Evolutionary conservation across 1,284 basidiomycete genomes (phyloP).

Genomic region (Phellopilus nigrolimitatus): DNA sequence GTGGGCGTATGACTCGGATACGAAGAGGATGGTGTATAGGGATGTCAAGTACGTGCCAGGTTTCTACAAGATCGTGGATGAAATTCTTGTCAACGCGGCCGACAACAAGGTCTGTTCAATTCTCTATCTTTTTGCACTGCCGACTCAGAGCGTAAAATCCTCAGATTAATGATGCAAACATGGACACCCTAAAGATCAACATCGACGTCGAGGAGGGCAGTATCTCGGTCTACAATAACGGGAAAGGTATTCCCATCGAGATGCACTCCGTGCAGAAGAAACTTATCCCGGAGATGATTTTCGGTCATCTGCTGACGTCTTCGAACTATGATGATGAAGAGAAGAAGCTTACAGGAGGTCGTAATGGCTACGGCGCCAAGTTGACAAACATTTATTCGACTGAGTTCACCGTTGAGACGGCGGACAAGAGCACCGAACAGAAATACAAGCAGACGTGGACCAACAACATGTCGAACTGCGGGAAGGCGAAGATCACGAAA

Average conservation of each 20-base stretch:
- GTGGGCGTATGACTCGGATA: conserved; percentile 87
- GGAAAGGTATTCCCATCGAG: conserved; percentile 94
- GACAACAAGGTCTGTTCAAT: conserved; percentile 99
- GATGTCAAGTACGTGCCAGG: conserved; percentile 94
- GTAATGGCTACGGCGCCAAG: conserved; percentile 98
- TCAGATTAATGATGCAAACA: conserved; percentile 83
- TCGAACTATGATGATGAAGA: conserved; percentile 99
- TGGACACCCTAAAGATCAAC: conserved; percentile 86
- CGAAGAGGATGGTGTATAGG: conserved; percentile 74
- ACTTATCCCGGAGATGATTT: conserved; percentile 97
- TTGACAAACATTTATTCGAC: conserved; percentile 98
- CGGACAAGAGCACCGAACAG: conserved; percentile 80
- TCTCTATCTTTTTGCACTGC: conserved; percentile 15
- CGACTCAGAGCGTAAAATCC: neutral
- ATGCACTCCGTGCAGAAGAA: conserved; percentile 92
- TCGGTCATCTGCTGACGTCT: conserved; percentile 92
- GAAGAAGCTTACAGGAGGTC: conserved; percentile 97
- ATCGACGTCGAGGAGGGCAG: conserved; percentile 82
- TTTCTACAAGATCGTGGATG: conserved; percentile 99
- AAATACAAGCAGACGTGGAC: conserved; percentile 97
- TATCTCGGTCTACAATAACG: conserved; percentile 96
- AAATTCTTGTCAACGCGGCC: conserved; percentile 98
- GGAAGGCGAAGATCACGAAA: conserved; percentile 89
- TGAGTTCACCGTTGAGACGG: conserved; percentile 97
- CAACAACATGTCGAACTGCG: conserved; percentile 89